Percentiles rank a stretch among this genome's conserved stretches.
Evolutionary conservation across 1,139 yeast species (phyloP).

Genomic region (Maudiozyma humilis): DNA sequence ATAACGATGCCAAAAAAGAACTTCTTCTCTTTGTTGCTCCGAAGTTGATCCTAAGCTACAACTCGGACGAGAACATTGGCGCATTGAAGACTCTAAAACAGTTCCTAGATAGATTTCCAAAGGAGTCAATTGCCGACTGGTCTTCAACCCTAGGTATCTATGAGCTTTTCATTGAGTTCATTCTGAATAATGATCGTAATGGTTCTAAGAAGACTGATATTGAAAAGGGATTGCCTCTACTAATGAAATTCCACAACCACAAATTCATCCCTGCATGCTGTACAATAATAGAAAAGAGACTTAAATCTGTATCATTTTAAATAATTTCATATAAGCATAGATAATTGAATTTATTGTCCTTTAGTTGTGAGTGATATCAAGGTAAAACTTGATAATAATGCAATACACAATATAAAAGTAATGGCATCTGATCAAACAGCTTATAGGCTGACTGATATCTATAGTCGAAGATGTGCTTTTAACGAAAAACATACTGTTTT

Average conservation of each 20-base stretch:
- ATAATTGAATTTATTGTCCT: no score
- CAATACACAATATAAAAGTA: no score
- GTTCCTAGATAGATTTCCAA: constrained; percentile 43
- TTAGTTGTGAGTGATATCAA: no score
- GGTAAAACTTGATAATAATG: no score
- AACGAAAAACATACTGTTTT: no score
- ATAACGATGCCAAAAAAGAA: constrained; percentile 57
- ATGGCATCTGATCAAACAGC: no score
- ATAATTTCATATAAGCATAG: background rate
- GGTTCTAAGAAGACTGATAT: constrained; percentile 32
- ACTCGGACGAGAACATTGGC: constrained; percentile 31
- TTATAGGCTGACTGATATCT: no score
- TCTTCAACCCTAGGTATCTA: constrained; percentile 50
- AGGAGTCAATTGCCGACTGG: constrained; percentile 48
- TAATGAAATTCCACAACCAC: constrained; percentile 14
- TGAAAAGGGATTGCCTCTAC: constrained; percentile 39
- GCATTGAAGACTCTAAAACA: constrained; percentile 34
- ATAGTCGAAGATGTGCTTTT: no score
- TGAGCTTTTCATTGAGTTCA: constrained; percentile 36
- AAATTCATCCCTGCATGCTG: constrained; percentile 25
- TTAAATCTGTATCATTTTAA: constrained; percentile 9
- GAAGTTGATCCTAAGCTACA: constrained; percentile 38
- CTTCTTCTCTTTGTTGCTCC: constrained; percentile 63
- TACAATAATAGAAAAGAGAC: constrained; percentile 22
- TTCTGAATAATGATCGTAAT: constrained; percentile 18